Percentiles rank a stretch among this genome's conserved stretches.
These are phyloP conservation scores for Diutina siamensis DNA, from an alignment of 1,139 yeast genomes.

Conservation along the genomic window DNA sequence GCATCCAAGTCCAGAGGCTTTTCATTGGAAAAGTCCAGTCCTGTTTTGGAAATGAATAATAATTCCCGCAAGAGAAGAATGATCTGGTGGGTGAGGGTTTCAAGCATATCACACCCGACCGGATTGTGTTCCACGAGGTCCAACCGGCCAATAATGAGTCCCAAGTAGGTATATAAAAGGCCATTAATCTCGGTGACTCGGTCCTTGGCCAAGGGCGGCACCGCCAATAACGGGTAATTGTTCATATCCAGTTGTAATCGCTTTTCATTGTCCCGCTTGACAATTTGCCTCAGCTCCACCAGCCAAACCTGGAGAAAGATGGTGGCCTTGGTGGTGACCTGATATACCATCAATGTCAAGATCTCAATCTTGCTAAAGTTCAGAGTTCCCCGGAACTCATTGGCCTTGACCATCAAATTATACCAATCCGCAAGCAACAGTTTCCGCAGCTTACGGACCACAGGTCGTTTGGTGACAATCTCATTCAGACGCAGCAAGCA, in stretches of 20 bases:
- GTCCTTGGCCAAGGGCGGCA: constrained; percentile 59
- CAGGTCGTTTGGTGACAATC: constrained; percentile 58
- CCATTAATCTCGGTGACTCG: constrained; percentile 69
- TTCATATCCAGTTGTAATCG: constrained; percentile 28
- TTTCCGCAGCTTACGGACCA: constrained; percentile 66
- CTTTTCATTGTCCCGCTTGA: constrained; percentile 26
- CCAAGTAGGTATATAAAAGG: constrained; percentile 58
- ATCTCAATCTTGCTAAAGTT: constrained; percentile 57
- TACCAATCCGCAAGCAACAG: constrained; percentile 85
- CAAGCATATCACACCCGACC: constrained; percentile 56
- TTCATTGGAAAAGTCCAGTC: constrained; percentile 29
- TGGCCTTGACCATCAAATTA: constrained; percentile 75
- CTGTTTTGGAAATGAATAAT: constrained; percentile 49
- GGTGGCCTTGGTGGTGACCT: constrained; percentile 63
- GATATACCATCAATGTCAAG: constrained; percentile 60
- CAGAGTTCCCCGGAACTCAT: constrained; percentile 65
- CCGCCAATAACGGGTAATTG: constrained; percentile 30
- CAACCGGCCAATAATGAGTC: constrained; percentile 58
- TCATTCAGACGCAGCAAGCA: constrained; percentile 79
- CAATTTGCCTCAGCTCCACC: constrained; percentile 36
- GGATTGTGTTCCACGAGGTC: constrained; percentile 67
- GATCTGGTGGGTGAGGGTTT: constrained; percentile 55
- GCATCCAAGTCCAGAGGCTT: constrained; percentile 39
- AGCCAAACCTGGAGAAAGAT: constrained; percentile 71
- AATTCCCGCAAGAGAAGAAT: constrained; percentile 54